Conservation (phyloP, 129 eudicot genomes). For the Flaveria trinervia region DNA sequence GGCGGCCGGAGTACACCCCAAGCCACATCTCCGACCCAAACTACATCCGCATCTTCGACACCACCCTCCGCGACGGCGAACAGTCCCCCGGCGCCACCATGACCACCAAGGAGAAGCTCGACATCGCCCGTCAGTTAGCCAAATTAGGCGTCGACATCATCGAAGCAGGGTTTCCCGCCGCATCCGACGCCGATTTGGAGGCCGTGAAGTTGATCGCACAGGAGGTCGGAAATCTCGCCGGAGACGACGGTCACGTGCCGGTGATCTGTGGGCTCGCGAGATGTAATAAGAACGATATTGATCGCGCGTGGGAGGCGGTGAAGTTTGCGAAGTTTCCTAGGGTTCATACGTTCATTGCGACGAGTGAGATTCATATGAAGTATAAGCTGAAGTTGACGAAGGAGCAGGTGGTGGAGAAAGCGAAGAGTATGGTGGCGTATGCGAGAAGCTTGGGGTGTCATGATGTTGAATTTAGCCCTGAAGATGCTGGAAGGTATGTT, state of each 20-base stretch:
- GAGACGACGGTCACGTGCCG: conserved; percentile 55
- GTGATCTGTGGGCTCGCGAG: conserved; percentile 86
- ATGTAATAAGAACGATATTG: conserved; percentile 76
- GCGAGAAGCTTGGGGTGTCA: conserved; percentile 77
- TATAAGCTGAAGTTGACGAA: conserved; percentile 67
- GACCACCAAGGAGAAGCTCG: conserved; percentile 79
- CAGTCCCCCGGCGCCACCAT: conserved; percentile 94
- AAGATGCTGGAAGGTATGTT: conserved; percentile 86
- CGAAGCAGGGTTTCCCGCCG: conserved; percentile 96
- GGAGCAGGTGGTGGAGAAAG: conserved; percentile 75
- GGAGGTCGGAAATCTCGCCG: conserved; percentile 64
- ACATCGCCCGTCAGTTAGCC: conserved; percentile 70
- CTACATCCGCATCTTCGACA: conserved; percentile 82
- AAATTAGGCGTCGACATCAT: conserved; percentile 79
- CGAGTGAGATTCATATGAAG: conserved; percentile 91
- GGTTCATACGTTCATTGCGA: conserved; percentile 85
- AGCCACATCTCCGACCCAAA: conserved; percentile 62
- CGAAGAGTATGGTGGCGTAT: conserved; percentile 74
- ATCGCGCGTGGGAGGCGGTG: conserved; percentile 82
- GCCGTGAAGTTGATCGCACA: conserved; percentile 70
- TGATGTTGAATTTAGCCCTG: conserved; percentile 84
- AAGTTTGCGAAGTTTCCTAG: conserved; percentile 71
- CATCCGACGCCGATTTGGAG: conserved; percentile 77
- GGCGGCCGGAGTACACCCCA: conserved; percentile 67
- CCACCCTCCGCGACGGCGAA: conserved; percentile 93